Conservation (phyloP, 177 flowering plant genomes). For the Vitis hybrid region DNA sequence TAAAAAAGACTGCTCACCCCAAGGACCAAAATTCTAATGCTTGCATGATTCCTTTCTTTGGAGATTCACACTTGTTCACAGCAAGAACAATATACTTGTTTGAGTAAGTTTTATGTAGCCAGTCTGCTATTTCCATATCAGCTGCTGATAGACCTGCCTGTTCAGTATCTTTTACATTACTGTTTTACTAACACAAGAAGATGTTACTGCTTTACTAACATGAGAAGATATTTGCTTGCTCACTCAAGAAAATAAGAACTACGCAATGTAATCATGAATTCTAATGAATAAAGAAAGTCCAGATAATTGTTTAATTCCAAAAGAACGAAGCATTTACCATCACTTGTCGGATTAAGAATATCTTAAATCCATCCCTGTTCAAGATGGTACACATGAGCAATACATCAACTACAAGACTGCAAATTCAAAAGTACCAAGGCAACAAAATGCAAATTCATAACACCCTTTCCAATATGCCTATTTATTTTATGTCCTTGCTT, state of each 20-base stretch:
- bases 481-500: no score
- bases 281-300: not conserved
- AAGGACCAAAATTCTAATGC: slow-evolving; percentile 95
- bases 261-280: not conserved
- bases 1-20: slow-evolving; percentile 55
- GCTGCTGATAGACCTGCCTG: slow-evolving; percentile 96
- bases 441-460: no score
- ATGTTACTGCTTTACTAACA: not conserved
- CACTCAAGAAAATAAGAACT: not conserved
- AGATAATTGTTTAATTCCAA: no score
- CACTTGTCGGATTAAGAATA: no score
- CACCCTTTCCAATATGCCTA: no score
- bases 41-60: slow-evolving; percentile 83
- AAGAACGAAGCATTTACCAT: no score
- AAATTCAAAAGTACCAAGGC: no score
- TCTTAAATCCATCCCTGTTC: no score
- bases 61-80: slow-evolving; percentile 99
- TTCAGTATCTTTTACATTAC: slow-evolving; percentile 12
- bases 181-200: not conserved
- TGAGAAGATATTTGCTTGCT: not conserved
- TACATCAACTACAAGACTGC: no score
- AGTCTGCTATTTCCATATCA: slow-evolving; percentile 90
- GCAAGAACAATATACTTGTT: slow-evolving; percentile 74
- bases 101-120: slow-evolving; percentile 84
- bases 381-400: no score